Conservation (phyloP, 2,329 filamentous ascomycete species). For the Podosphaera fusca region DNA sequence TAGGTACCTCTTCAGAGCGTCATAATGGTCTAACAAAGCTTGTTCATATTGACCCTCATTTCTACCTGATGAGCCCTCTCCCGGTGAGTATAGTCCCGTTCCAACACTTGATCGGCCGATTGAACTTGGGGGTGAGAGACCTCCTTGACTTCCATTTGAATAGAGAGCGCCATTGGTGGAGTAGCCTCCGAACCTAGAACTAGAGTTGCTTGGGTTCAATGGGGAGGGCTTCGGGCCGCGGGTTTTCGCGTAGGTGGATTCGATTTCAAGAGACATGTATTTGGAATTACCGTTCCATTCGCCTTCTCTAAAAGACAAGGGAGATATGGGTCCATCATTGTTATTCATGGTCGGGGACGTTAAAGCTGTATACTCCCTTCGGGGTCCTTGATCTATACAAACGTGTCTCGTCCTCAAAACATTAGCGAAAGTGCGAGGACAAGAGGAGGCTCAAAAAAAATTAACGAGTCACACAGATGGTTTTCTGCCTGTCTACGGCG, state of each 20-base stretch:
- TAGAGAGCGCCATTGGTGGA: constrained; percentile 21
- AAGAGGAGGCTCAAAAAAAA: background rate
- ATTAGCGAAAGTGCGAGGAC: constrained; percentile 3
- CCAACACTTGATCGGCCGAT: constrained; percentile 69
- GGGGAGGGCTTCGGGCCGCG: constrained; percentile 42
- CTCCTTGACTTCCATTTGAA: constrained; percentile 27
- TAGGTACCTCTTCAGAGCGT: constrained; percentile 45
- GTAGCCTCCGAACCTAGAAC: constrained; percentile 37
- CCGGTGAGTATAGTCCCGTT: constrained; percentile 42
- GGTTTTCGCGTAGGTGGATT: constrained; percentile 25
- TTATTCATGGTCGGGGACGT: constrained; percentile 33
- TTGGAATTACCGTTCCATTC: constrained; percentile 55
- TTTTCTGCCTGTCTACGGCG: too few relatives aligned
- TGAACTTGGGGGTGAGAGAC: constrained; percentile 70
- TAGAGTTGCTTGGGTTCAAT: constrained; percentile 35
- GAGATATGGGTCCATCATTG: constrained; percentile 56
- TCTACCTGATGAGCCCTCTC: constrained; percentile 38
- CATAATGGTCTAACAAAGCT: constrained; percentile 58
- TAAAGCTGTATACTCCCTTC: constrained; percentile 2
- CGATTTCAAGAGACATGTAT: constrained; percentile 32
- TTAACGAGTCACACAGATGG: too few relatives aligned
- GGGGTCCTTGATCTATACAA: constrained; percentile 5
- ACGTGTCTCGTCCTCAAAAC: constrained; percentile 4
- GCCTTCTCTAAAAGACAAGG: constrained; percentile 58
- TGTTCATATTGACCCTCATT: constrained; percentile 40